These are phyloP conservation scores for Furcasterigmium sp. DNA, from an alignment of 2,329 filamentous ascomycete species.

Conservation along the genomic window DNA sequence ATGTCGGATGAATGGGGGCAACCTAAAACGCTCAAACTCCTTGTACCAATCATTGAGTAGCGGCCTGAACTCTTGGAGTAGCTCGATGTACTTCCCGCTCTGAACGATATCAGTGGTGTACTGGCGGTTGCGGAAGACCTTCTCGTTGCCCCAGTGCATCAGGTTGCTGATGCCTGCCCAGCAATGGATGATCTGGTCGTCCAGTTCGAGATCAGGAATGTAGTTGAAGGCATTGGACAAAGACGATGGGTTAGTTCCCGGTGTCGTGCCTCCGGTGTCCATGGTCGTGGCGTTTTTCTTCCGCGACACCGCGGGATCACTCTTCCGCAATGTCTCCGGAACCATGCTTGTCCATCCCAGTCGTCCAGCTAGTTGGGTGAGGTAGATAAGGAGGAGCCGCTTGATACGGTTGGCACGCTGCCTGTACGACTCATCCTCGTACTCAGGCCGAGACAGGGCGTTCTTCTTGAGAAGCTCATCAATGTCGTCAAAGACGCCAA, in stretches of 20 bases:
- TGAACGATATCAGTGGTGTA: conserved; percentile 87
- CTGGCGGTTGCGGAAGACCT: conserved; percentile 80
- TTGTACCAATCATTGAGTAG: conserved; percentile 73
- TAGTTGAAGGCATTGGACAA: conserved; percentile 58
- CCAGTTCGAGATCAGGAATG: conserved; percentile 60
- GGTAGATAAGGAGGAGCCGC: conserved; percentile 81
- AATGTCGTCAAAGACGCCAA: conserved; percentile 91
- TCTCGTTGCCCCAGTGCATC: conserved; percentile 87
- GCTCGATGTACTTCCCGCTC: conserved; percentile 74
- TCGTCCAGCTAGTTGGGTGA: conserved; percentile 88
- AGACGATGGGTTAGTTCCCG: conserved; percentile 52
- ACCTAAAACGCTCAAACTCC: conserved; percentile 73
- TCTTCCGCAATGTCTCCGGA: conserved; percentile 58
- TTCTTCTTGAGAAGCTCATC: conserved; percentile 61
- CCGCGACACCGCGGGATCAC: conserved; percentile 50
- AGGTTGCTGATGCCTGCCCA: conserved; percentile 92
- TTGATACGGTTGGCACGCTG: conserved; percentile 78
- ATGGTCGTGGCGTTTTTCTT: conserved; percentile 39
- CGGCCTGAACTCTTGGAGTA: conserved; percentile 76
- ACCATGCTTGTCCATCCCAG: conserved; percentile 94
- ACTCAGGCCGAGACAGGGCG: conserved; percentile 56
- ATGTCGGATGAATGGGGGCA: conserved; percentile 61
- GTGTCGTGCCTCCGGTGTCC: conserved; percentile 41
- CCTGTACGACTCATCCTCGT: conserved; percentile 71
- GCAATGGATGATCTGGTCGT: conserved; percentile 72